Conservation (phyloP, 805 yeast genomes). For the Saccharomycopsis fibuligera region DNA sequence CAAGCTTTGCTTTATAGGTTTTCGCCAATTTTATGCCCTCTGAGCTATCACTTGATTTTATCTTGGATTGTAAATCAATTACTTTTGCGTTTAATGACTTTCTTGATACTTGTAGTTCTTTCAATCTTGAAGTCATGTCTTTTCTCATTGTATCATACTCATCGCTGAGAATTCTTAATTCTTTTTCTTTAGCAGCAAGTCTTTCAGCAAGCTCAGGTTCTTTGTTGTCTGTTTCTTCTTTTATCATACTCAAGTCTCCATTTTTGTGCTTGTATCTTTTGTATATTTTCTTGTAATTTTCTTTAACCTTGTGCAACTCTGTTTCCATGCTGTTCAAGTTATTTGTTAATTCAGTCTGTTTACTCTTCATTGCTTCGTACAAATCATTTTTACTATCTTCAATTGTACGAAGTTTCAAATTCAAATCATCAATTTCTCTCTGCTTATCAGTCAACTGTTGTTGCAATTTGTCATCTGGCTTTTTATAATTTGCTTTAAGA, state of each 20-base stretch:
- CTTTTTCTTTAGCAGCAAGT: conserved; percentile 8
- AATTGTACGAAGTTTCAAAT: conserved; percentile 22
- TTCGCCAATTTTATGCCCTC: too few relatives aligned
- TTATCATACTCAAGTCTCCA: conserved; percentile 26
- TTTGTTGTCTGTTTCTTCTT: too few relatives aligned
- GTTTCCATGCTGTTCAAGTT: conserved; percentile 10
- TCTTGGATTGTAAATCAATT: not conserved
- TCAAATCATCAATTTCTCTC: conserved; percentile 21
- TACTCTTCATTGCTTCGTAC: conserved; percentile 13
- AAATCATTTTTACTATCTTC: conserved; percentile 21
- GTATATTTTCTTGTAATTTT: conserved; percentile 28
- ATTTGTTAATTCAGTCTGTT: conserved; percentile 9
- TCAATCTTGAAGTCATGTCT: conserved; percentile 5
- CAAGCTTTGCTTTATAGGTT: not conserved
- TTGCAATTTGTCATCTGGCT: conserved; percentile 5
- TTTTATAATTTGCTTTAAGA: conserved; percentile 25
- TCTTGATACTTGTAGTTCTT: conserved; percentile 20
- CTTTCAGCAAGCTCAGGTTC: not conserved
- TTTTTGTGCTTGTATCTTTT: conserved; percentile 27
- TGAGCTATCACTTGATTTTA: not conserved
- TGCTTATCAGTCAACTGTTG: conserved; percentile 18
- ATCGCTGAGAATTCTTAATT: conserved; percentile 10
- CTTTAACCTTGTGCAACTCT: conserved; percentile 28
- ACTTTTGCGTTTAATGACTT: not conserved
- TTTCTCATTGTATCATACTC: conserved; percentile 12